Percentiles rank a stretch among this genome's conserved stretches.
phyloP scores from a whole-genome alignment of 768 basidiomycete species.

The Suillus hirtellus region DNA sequence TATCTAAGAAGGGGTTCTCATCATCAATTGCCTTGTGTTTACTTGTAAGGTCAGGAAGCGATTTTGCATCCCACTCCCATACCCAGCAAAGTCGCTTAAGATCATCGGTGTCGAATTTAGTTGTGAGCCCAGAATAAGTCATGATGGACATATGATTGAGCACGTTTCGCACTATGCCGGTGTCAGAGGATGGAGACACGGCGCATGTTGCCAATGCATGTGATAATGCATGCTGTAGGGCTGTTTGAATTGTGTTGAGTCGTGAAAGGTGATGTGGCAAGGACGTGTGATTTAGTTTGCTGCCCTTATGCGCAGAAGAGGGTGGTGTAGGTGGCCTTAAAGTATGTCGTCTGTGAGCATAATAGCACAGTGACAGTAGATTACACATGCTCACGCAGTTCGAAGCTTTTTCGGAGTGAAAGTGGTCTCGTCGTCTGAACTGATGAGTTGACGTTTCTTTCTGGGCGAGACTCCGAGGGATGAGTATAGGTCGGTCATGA shows the following conservation, averaged over 20 bases:
- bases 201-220: conserved; percentile 84
- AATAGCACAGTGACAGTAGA: conserved; percentile 7
- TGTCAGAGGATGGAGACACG: conserved; percentile 73
- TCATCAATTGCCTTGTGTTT: conserved; percentile 43
- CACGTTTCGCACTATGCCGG: conserved; percentile 74
- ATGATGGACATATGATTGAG: conserved; percentile 73
- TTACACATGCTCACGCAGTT: conserved; percentile 43
- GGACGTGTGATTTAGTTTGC: conserved; percentile 25
- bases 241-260: conserved; percentile 62
- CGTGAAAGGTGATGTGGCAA: conserved; percentile 63
- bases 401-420: conserved; percentile 73
- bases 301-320: conserved; percentile 42
- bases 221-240: conserved; percentile 79
- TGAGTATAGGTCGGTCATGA: conserved; percentile 63
- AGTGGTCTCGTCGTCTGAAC: conserved; percentile 50
- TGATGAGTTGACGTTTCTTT: conserved; percentile 62
- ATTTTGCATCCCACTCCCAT: conserved; percentile 81
- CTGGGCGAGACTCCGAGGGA: conserved; percentile 63
- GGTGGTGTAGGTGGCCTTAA: conserved; percentile 62
- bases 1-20: conserved; percentile 71
- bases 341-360: conserved; percentile 3
- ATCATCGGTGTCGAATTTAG: conserved; percentile 67
- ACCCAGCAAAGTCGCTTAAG: conserved; percentile 80
- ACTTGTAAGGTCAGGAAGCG: conserved; percentile 30
- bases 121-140: conserved; percentile 66